Evolutionary conservation across 768 basidiomycete species (phyloP), one percentile per base, ranked within the genome.

Genomic region (Amanita brunnescens): DNA sequence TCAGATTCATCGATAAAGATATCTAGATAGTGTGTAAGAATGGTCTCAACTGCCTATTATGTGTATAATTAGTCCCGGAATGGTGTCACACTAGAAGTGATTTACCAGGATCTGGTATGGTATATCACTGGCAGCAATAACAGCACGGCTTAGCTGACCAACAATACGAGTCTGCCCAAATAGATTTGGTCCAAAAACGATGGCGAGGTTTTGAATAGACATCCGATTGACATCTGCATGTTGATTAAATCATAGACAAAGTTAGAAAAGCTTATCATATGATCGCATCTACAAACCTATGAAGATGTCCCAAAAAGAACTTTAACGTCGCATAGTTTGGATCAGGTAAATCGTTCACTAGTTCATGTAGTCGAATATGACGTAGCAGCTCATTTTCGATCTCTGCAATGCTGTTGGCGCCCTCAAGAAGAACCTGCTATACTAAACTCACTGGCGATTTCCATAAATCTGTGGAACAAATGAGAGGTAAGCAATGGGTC

Each of bases 301-400:
- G 78, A 55, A 99, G 72, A 69, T 99, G 96, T 10, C 90, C 92
- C 74, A 99, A 75, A 66, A 98, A 87, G 66, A 79, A 96, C 64
- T 98, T 97, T 46, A 98, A 74, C 1, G 95, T 95, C 1, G 96
- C 91, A 61, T 99, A 99, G 67, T 98, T 97, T n/a, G 96, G 80
- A 68, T 99, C 96, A 10, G 96, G 95, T 48, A 99, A 76, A 57
- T 97, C 95, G 61, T 99, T 99, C 41, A 99, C 93, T 41, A 93
- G 83, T 63, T 98, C 96, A 61, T 99, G 96, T 47, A 98, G 70
- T 46, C 94, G 82, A 56, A 99, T 98, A 61, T 98, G 95, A 53
- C 95, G 80, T 57, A 98, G 71, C 46, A 95, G 82, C 58, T 96
- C 94, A 61, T 95, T 96, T 49, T 98, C 96, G 55, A 88, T 88